Conservation (phyloP, 2,329 filamentous ascomycete genomes). For the Beauveria sp. region DNA sequence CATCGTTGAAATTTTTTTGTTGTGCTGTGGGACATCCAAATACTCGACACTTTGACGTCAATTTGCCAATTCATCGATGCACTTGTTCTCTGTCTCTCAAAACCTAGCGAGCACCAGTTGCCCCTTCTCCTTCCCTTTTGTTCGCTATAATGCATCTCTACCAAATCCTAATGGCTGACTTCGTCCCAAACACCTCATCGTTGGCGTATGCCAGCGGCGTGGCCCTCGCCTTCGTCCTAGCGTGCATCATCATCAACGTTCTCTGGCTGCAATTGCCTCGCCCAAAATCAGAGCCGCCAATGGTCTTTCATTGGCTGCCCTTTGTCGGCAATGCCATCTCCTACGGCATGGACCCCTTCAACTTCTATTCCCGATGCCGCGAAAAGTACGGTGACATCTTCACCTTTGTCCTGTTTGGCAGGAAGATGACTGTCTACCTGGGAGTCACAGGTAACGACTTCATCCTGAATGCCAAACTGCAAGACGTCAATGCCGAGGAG, state of each 20-base stretch:
- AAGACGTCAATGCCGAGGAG: constrained; percentile 46
- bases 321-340: constrained; percentile 62
- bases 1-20: no score
- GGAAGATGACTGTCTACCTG: constrained; percentile 41
- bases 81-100: not conserved
- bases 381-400: constrained; percentile 54
- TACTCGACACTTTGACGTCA: no score
- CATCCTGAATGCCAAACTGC: constrained; percentile 46
- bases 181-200: not conserved
- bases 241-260: not conserved
- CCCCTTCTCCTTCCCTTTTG: not conserved
- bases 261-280: not conserved
- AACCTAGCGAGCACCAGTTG: not conserved
- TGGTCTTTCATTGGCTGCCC: constrained; percentile 53
- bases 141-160: not conserved
- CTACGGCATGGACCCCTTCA: constrained; percentile 64
- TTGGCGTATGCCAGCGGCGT: not conserved
- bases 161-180: not conserved
- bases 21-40: no score
- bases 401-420: constrained; percentile 45
- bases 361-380: constrained; percentile 57
- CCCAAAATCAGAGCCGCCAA: constrained; percentile 31
- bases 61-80: not conserved
- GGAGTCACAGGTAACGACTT: constrained; percentile 48
- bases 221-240: not conserved